A percentile compares a stretch with the other conserved stretches of the same genome.
These are phyloP conservation scores for Lepidium africanum DNA, from an alignment of 345 rosid species.

Conservation along the genomic window DNA sequence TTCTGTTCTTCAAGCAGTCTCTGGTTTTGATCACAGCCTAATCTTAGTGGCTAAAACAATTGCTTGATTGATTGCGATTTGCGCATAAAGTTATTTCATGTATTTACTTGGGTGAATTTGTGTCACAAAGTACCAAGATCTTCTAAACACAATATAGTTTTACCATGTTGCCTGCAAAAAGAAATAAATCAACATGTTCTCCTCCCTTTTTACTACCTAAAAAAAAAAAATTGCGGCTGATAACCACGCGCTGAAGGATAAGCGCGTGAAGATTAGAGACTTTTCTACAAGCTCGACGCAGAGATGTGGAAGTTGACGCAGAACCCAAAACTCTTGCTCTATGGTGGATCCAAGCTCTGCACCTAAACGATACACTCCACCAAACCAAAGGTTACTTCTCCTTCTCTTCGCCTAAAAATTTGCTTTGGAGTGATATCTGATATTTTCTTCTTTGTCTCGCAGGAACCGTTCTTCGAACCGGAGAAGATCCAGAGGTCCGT, in stretches of 20 bases:
- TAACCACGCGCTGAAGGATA: background rate
- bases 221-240: background rate
- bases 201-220: too few species aligned
- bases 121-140: too few species aligned
- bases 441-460: slow-evolving; percentile 8
- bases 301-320: slow-evolving; percentile 22
- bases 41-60: slow-evolving; percentile 30
- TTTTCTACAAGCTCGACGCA: background rate
- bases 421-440: background rate
- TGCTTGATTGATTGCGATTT: too few species aligned
- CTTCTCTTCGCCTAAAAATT: background rate
- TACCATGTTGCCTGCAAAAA: too few species aligned
- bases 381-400: slow-evolving; percentile 53
- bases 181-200: too few species aligned
- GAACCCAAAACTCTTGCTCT: slow-evolving; percentile 39
- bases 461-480: slow-evolving; percentile 65
- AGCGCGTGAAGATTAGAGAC: background rate
- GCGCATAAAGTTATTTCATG: too few species aligned
- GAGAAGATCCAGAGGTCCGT: slow-evolving; percentile 68
- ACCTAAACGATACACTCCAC: slow-evolving; percentile 73
- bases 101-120: too few species aligned
- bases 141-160: too few species aligned
- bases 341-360: slow-evolving; percentile 32
- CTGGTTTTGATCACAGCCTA: slow-evolving; percentile 81
- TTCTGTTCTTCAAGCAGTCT: slow-evolving; percentile 50